Conservation (phyloP, 2,329 filamentous ascomycete species). For the Sclerotinia subarctica region DNA sequence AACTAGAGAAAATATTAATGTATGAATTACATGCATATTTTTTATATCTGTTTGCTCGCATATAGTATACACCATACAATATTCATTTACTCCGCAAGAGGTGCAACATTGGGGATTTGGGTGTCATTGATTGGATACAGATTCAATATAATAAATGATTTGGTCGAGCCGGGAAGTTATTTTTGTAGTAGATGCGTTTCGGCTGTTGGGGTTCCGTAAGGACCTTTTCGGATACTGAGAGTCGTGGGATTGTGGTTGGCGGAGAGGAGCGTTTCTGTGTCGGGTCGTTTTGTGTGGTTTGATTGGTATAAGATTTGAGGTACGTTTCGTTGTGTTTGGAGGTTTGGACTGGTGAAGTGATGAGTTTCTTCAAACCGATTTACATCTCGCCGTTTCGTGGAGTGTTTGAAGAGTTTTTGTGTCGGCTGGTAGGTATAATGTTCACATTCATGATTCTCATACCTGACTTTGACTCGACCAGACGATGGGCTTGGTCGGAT, state of each 20-base stretch:
- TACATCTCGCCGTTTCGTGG: not conserved
- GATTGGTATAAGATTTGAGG: not conserved
- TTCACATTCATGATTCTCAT: not conserved
- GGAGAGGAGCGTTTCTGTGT: not conserved
- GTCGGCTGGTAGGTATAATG: not conserved
- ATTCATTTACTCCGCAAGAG: constrained; percentile 10
- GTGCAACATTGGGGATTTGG: not conserved
- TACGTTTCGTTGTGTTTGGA: not conserved
- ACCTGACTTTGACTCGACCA: no score
- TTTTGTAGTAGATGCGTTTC: not conserved
- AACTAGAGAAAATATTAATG: not conserved
- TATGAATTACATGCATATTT: not conserved
- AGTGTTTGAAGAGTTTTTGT: not conserved
- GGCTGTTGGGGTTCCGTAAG: not conserved
- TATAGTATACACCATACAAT: not conserved
- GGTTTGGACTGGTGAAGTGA: no score
- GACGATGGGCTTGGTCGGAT: no score
- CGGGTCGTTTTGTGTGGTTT: not conserved
- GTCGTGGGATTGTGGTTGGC: not conserved
- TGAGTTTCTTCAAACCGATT: not conserved
- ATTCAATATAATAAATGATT: not conserved
- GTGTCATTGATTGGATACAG: not conserved
- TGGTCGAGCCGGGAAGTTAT: not conserved
- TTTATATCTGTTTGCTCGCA: not conserved
- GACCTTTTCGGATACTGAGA: not conserved